A percentile compares a stretch with the other conserved stretches of the same genome.
Conservation (phyloP, 805 yeast species). For the Babjeviella inositovora region DNA sequence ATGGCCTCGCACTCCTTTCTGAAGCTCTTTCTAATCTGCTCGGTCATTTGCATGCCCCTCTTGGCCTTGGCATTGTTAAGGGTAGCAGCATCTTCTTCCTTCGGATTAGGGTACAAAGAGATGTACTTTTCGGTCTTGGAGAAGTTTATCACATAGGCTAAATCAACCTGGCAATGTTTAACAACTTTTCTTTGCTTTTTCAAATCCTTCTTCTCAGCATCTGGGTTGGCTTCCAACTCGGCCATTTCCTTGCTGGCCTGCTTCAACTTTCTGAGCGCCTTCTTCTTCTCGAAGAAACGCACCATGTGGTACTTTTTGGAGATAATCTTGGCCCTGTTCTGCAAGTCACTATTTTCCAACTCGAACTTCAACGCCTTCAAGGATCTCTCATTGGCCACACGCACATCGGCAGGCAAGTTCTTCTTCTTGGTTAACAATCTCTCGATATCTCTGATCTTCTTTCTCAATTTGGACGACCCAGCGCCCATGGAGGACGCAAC, state of each 20-base stretch:
- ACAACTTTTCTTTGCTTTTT: constrained; percentile 31
- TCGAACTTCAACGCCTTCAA: constrained; percentile 48
- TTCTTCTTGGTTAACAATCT: constrained; percentile 40
- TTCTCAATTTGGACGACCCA: constrained; percentile 40
- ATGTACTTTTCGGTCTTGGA: constrained; percentile 73
- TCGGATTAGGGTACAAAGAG: constrained; percentile 46
- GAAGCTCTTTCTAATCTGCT: constrained; percentile 23
- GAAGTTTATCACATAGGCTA: constrained; percentile 60
- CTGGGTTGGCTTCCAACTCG: constrained; percentile 14
- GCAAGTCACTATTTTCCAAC: constrained; percentile 27
- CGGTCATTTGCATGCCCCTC: constrained; percentile 22
- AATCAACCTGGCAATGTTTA: constrained; percentile 44
- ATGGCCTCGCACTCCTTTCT: constrained; percentile 35
- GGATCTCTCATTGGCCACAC: constrained; percentile 27
- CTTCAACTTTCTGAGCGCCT: constrained; percentile 61
- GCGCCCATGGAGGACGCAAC: background rate
- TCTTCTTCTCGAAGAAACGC: constrained; percentile 78
- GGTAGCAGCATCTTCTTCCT: constrained; percentile 11
- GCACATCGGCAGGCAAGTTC: constrained; percentile 36
- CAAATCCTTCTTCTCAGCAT: constrained; percentile 17
- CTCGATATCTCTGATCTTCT: constrained; percentile 76
- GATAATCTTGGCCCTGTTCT: constrained; percentile 26
- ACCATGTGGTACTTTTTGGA: constrained; percentile 84
- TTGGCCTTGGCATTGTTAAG: constrained; percentile 14
- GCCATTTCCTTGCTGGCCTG: constrained; percentile 21